Evolutionary conservation across 768 basidiomycete genomes (phyloP).

Genomic region (Leccinum uliginosum): DNA sequence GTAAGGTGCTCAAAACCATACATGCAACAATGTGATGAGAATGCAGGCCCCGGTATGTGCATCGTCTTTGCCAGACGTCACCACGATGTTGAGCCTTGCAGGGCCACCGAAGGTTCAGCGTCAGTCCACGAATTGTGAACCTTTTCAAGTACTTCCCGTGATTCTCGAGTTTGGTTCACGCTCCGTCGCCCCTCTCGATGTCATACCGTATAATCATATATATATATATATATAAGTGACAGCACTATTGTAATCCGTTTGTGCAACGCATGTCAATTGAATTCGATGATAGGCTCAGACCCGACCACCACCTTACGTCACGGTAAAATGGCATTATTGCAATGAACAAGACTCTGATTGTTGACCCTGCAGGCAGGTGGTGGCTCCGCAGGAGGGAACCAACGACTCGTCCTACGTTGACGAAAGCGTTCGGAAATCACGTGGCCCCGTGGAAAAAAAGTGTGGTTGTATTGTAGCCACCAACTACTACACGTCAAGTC

Average conservation of each 20-base stretch:
- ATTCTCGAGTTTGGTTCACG: background rate
- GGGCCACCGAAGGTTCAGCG: background rate
- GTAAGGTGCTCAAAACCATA: no score
- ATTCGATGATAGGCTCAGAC: background rate
- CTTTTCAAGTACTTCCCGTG: no score
- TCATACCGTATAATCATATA: background rate
- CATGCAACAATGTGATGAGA: background rate
- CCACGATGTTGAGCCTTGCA: background rate
- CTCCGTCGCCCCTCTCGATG: background rate
- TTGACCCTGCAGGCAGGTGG: background rate
- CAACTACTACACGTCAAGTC: background rate
- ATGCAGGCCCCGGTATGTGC: background rate
- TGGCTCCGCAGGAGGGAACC: background rate
- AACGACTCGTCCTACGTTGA: background rate
- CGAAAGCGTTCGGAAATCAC: no score
- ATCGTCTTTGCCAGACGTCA: background rate
- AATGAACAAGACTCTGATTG: constrained; percentile 2
- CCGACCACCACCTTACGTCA: background rate
- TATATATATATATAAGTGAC: background rate
- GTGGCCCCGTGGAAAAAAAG: constrained; percentile 4
- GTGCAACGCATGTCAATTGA: no score
- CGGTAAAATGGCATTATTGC: constrained; percentile 2
- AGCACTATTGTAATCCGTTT: background rate
- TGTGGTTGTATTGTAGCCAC: background rate
- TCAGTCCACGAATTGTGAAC: background rate